These are phyloP conservation scores for Acanthamoeba healyi DNA, from an alignment of 208 protist species.

Conservation along the genomic window DNA sequence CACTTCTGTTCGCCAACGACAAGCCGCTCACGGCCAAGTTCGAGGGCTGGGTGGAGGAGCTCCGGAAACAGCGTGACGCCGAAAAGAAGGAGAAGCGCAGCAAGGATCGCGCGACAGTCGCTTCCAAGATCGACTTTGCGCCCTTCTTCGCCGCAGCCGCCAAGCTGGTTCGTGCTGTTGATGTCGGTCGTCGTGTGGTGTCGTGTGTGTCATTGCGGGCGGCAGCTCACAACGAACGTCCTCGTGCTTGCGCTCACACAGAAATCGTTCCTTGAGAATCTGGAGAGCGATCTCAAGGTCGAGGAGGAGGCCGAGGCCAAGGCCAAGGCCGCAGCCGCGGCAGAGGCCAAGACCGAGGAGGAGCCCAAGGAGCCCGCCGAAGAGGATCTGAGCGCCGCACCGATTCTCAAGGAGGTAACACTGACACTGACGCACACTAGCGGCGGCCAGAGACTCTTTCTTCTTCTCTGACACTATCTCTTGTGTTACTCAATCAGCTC, in stretches of 20 bases:
- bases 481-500: no score
- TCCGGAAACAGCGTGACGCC: constrained; percentile 5
- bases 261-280: background rate
- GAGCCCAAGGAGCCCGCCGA: background rate
- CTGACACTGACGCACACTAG: background rate
- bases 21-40: background rate
- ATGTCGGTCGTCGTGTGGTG: no score
- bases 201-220: no score
- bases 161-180: constrained; percentile 17
- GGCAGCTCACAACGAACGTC: no score
- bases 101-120: constrained; percentile 40
- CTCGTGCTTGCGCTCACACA: background rate
- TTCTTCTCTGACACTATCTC: no score
- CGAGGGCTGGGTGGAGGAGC: constrained; percentile 5
- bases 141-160: constrained; percentile 51
- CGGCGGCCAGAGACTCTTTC: background rate
- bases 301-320: constrained; percentile 49
- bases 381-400: constrained; percentile 8
- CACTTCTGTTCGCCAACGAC: background rate
- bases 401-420: constrained; percentile 27
- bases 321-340: background rate
- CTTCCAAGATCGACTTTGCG: constrained; percentile 55
- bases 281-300: constrained; percentile 30
- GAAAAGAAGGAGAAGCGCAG: constrained; percentile 71
- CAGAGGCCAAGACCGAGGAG: background rate